These are phyloP conservation scores for Apostasia ramifera DNA, from an alignment of 106 monocot species.

Conservation along the genomic window DNA sequence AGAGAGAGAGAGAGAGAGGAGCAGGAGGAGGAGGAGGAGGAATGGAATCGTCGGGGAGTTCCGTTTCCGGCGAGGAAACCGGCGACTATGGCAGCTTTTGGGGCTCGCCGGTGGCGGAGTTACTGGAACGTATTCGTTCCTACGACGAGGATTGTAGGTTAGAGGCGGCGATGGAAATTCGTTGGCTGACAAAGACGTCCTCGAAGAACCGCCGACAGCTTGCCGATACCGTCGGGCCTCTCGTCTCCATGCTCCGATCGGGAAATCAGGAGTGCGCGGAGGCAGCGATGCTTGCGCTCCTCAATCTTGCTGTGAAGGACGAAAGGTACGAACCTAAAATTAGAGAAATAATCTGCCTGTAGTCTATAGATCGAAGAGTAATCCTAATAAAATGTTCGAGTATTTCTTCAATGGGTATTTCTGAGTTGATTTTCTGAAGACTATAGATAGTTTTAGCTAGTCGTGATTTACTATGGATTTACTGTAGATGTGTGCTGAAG, in stretches of 20 bases:
- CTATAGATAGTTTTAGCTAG: too few species aligned
- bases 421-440: too few species aligned
- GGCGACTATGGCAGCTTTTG: neutral
- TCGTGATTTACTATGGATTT: too few species aligned
- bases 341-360: too few species aligned
- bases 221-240: constrained; percentile 33
- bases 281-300: constrained; percentile 47
- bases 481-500: too few species aligned
- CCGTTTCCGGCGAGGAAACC: neutral
- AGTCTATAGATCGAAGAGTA: too few species aligned
- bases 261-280: constrained; percentile 24
- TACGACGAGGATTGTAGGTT: constrained; percentile 36
- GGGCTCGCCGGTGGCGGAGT: neutral
- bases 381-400: too few species aligned
- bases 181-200: constrained; percentile 63
- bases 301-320: constrained; percentile 70
- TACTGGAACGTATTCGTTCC: constrained; percentile 14
- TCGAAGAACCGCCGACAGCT: constrained; percentile 44
- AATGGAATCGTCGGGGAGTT: neutral
- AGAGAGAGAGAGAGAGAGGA: neutral
- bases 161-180: constrained; percentile 65
- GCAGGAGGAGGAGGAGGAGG: neutral
- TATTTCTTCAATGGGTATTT: too few species aligned
- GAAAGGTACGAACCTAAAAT: constrained; percentile 23
- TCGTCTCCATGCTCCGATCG: constrained; percentile 48